Percentiles rank a stretch among this genome's conserved stretches.
Evolutionary conservation across 305 asterid species (phyloP).

Genomic region (Fraxinus angustifolia): DNA sequence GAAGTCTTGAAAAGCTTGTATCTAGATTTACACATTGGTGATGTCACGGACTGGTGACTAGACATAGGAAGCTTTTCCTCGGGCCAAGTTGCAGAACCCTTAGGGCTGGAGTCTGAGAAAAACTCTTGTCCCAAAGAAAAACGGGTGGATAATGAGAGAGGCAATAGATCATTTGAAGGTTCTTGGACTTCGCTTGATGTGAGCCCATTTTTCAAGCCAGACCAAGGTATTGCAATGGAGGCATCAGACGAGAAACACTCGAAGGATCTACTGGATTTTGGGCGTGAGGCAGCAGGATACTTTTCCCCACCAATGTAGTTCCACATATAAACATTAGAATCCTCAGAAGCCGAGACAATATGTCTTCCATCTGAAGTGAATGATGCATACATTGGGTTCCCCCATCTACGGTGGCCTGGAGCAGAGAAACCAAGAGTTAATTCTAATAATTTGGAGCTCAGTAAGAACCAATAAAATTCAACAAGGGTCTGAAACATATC

Average conservation of each 20-base stretch:
- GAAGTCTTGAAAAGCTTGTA: conserved; percentile 62
- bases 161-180: conserved; percentile 33
- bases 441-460: not conserved
- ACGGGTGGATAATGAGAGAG: conserved; percentile 48
- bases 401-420: conserved; percentile 35
- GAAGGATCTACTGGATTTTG: conserved; percentile 47
- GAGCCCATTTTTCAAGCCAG: conserved; percentile 40
- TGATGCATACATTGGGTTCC: conserved; percentile 36
- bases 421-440: not conserved
- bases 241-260: conserved; percentile 69
- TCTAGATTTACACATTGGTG: conserved; percentile 54
- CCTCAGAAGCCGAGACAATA: conserved; percentile 40
- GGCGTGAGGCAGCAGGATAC: conserved; percentile 29
- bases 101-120: conserved; percentile 50
- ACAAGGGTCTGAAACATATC: not conserved
- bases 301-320: conserved; percentile 32
- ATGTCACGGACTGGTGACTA: conserved; percentile 26
- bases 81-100: conserved; percentile 94
- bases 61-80: conserved; percentile 79
- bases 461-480: not conserved
- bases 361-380: conserved; percentile 43
- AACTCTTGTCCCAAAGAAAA: conserved; percentile 58
- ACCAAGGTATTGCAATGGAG: conserved; percentile 82
- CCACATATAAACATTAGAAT: conserved; percentile 51
- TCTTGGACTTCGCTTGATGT: conserved; percentile 24